These are phyloP conservation scores for Neurospora sp. DNA, from an alignment of 495 filamentous ascomycete species.

Conservation along the genomic window DNA sequence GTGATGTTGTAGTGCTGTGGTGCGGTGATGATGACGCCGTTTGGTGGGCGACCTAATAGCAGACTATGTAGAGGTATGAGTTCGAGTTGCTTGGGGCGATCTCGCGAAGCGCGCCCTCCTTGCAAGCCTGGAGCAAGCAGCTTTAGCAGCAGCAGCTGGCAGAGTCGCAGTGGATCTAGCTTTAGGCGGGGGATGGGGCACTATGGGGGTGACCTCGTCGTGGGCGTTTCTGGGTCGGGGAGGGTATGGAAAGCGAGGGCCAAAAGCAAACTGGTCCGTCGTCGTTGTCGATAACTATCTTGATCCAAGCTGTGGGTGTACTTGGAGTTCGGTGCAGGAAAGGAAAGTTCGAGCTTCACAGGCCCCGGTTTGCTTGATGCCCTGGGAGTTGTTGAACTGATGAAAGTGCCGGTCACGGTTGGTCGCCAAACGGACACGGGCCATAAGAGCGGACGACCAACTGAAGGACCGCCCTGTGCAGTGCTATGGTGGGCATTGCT, in stretches of 20 bases:
- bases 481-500: neutral
- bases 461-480: neutral
- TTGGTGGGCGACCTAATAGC: neutral
- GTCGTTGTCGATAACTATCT: neutral
- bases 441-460: slow-evolving; percentile 4
- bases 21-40: slow-evolving; percentile 13
- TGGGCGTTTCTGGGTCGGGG: neutral
- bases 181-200: neutral
- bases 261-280: neutral
- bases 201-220: neutral
- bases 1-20: neutral
- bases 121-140: slow-evolving; percentile 2
- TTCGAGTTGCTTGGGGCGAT: slow-evolving; percentile 11
- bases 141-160: neutral
- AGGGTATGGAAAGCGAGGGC: neutral
- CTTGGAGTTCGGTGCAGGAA: neutral
- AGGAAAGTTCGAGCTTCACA: slow-evolving; percentile 18
- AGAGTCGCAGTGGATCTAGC: neutral
- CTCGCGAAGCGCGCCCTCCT: slow-evolving; percentile 23
- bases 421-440: slow-evolving; percentile 25
- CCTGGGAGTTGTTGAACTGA: neutral
- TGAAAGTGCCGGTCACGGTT: neutral
- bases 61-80: neutral
- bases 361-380: neutral
- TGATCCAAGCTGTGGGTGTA: neutral